These are phyloP conservation scores for Fusarium piperis DNA, from an alignment of 2,329 filamentous ascomycete species.

Conservation along the genomic window DNA sequence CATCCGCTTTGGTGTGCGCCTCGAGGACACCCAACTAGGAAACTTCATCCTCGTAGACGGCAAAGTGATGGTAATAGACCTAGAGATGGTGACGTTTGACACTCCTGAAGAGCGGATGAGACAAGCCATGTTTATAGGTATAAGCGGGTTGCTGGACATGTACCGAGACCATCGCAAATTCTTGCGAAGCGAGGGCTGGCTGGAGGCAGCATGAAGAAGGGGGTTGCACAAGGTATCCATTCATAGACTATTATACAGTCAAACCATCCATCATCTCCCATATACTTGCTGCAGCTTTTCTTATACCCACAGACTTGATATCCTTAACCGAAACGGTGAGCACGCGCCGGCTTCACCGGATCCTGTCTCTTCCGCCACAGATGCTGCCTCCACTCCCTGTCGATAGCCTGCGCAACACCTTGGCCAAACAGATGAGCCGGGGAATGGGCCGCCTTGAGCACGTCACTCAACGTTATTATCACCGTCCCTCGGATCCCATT, in stretches of 20 bases:
- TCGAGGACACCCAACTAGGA: not conserved
- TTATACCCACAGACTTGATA: not conserved
- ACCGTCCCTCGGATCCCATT: conserved; percentile 31
- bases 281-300: not conserved
- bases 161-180: not conserved
- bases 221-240: no score
- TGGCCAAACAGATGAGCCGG: conserved; percentile 38
- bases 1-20: not conserved
- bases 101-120: not conserved
- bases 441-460: conserved; percentile 24
- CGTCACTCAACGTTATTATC: conserved; percentile 22
- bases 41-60: not conserved
- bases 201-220: not conserved
- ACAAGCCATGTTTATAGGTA: not conserved
- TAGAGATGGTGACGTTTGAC: not conserved
- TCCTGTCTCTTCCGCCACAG: not conserved
- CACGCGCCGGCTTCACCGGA: not conserved
- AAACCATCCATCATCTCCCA: not conserved
- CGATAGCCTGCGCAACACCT: conserved; percentile 32
- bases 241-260: not conserved
- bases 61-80: not conserved
- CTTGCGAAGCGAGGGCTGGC: not conserved
- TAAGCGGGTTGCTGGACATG: not conserved
- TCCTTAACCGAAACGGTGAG: not conserved
- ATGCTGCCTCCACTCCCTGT: conserved; percentile 25